Base-by-base conservation (phyloP, 164 flowering plant species). In the Pachysandra terminalis region DNA sequence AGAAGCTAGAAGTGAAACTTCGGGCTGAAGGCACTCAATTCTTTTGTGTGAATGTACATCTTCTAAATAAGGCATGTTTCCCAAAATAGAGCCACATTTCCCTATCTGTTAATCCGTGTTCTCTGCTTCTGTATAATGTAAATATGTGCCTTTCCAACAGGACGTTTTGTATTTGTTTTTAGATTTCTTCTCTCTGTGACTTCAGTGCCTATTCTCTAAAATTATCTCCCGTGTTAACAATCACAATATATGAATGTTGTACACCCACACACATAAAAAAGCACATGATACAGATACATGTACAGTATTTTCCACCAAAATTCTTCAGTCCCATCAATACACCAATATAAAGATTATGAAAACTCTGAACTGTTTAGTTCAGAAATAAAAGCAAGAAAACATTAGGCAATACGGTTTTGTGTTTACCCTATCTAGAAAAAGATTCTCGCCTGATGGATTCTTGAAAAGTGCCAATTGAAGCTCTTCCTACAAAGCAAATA, bases 381-480 rank as follows among this genome's bases (percentile, higher is more conserved):
- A 13, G 51, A 15, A 10, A 45, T 45, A 45, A 32, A 25, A 1
- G 3, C 16, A 53, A 5, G 12, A 26, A 9, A 12, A 25, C 10
- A 54, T n/a, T 25, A 27, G 14, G n/a, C 57, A 2, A 45, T 21
- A 53, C 41, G n/a, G 26, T 23, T 37, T 40, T 23, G 45, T 7
- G 25, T 58, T 84, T 87, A 90, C 98, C 84, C 96, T 78, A 67
- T 92, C 95, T 56, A 89, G 66, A 60, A 87, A 85, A 59, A 90
- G 88, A 73, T 85, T 90, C 76, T 90, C 95, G 8, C 88, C 83
- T 24, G 45, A 63, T 25, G 86, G 82, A 76, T 79, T 75, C 66
- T 78, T 71, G 68, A 86, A 86, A 24, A 90, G 52, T 54, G 98
- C 98, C 56, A 88, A 66, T 45, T 82, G 95, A 70, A 92, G 89